These are phyloP conservation scores for Colletotrichum somersetense DNA, from an alignment of 2,329 filamentous ascomycete species.

Conservation along the genomic window DNA sequence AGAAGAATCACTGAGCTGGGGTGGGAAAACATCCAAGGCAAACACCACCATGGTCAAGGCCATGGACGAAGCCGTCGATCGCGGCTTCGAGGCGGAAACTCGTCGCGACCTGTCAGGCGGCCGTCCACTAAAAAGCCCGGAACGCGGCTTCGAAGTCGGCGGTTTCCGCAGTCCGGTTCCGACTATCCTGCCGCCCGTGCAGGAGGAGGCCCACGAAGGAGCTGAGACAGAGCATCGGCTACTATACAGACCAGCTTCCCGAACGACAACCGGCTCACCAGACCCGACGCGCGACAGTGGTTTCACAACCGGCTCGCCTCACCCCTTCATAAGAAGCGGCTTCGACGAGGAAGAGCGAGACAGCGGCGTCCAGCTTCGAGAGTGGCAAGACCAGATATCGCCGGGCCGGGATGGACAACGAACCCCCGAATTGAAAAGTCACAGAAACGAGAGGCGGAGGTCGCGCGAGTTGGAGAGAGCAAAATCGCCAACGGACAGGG, in stretches of 20 bases:
- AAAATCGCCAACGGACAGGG: conserved; percentile 44
- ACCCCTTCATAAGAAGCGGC: conserved; percentile 52
- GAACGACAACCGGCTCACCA: conserved; percentile 45
- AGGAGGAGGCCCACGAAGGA: conserved; percentile 64
- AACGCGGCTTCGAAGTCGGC: conserved; percentile 38
- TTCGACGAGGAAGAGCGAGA: conserved; percentile 59
- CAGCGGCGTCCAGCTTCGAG: conserved; percentile 68
- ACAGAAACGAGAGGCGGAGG: conserved; percentile 43
- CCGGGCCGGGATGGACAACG: conserved; percentile 43
- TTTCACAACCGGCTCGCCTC: conserved; percentile 60
- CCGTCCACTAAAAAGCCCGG: conserved; percentile 16
- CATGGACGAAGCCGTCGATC: conserved; percentile 41
- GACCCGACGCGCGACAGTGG: conserved; percentile 64
- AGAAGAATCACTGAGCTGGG: conserved; percentile 11
- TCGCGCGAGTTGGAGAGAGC: conserved; percentile 32
- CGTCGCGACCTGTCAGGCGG: conserved; percentile 45
- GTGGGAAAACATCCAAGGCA: background rate
- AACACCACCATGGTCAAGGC: conserved; percentile 37
- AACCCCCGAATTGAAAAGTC: conserved; percentile 36
- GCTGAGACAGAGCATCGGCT: conserved; percentile 50
- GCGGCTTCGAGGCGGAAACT: conserved; percentile 48
- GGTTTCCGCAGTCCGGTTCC: conserved; percentile 59
- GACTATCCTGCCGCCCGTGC: conserved; percentile 63
- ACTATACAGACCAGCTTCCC: conserved; percentile 36
- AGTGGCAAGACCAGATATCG: conserved; percentile 55